phyloP scores from a whole-genome alignment of 345 rosid species.

The Arabis hirsuta region DNA sequence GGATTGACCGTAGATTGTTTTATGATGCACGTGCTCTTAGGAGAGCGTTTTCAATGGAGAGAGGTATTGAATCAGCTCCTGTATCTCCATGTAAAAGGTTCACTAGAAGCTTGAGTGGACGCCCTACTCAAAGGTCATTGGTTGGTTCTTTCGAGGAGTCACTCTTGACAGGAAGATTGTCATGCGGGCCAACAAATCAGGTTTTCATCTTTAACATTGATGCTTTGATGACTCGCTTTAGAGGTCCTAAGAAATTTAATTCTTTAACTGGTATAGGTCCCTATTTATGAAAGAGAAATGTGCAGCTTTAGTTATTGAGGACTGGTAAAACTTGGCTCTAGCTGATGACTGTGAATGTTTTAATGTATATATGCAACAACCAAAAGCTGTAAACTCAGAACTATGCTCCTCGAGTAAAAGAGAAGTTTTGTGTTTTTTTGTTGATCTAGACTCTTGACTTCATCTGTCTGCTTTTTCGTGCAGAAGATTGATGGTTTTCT shows the following conservation, averaged over 20 bases:
- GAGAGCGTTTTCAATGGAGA: slow-evolving; percentile 67
- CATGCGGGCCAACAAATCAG: slow-evolving; percentile 68
- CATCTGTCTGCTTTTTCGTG: slow-evolving; percentile 30
- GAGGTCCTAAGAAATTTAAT: slow-evolving; percentile 5
- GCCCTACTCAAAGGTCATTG: slow-evolving; percentile 78
- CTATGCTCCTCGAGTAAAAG: not conserved
- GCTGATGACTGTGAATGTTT: not conserved
- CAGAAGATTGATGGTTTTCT: slow-evolving; percentile 91
- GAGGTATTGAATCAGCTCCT: slow-evolving; percentile 52
- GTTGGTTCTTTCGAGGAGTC: slow-evolving; percentile 99
- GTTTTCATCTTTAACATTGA: slow-evolving; percentile 45
- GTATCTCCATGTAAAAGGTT: slow-evolving; percentile 54
- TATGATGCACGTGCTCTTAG: slow-evolving; percentile 56
- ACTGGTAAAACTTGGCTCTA: slow-evolving; percentile 10
- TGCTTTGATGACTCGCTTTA: slow-evolving; percentile 22
- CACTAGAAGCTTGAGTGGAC: slow-evolving; percentile 73
- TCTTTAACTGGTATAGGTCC: not conserved
- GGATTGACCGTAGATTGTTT: slow-evolving; percentile 56
- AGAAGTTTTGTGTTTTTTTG: not conserved
- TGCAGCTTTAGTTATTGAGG: not conserved
- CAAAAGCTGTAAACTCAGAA: not conserved
- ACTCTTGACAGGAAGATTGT: slow-evolving; percentile 77
- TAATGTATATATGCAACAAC: slow-evolving; percentile 32
- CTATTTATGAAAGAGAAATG: not conserved
- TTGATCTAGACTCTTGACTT: slow-evolving; percentile 26